These are phyloP conservation scores for Brasenia schreberi DNA, from an alignment of 164 flowering plant species.

Conservation along the genomic window DNA sequence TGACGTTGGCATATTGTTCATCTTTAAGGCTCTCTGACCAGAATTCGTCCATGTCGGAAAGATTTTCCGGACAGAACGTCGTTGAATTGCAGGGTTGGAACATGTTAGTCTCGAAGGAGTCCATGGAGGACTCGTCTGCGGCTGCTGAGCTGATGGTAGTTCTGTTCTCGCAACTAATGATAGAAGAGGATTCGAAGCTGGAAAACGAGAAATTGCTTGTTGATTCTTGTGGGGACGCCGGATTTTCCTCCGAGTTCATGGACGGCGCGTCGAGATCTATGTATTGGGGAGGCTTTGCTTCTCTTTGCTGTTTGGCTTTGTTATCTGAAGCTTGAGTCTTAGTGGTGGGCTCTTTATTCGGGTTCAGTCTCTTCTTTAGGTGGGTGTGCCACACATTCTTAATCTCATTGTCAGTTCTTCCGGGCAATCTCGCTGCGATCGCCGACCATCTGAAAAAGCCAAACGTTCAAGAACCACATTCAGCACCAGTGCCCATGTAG, in stretches of 20 bases:
- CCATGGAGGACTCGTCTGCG: background rate
- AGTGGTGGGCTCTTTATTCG: constrained; percentile 6
- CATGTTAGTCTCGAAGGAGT: background rate
- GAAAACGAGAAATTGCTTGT: background rate
- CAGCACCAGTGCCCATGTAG: background rate
- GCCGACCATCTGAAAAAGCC: constrained; percentile 21
- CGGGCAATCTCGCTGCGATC: constrained; percentile 23
- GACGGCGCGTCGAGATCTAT: background rate
- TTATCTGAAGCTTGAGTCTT: background rate
- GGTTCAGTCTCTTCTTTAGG: constrained; percentile 21
- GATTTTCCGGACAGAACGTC: background rate
- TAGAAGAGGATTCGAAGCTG: background rate
- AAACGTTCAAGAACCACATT: background rate
- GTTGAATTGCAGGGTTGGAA: background rate
- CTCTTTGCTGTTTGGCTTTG: background rate
- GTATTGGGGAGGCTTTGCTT: background rate
- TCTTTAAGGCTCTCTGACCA: background rate
- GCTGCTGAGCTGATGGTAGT: background rate
- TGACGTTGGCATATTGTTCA: background rate
- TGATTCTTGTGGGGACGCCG: background rate
- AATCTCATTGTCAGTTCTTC: constrained; percentile 27
- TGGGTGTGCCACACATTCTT: constrained; percentile 33
- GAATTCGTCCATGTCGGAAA: background rate
- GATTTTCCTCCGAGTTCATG: background rate
- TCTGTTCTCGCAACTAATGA: constrained; percentile 1